Conservation (phyloP, 2,329 filamentous ascomycete genomes). For the Pseudocercospora macadamiae region DNA sequence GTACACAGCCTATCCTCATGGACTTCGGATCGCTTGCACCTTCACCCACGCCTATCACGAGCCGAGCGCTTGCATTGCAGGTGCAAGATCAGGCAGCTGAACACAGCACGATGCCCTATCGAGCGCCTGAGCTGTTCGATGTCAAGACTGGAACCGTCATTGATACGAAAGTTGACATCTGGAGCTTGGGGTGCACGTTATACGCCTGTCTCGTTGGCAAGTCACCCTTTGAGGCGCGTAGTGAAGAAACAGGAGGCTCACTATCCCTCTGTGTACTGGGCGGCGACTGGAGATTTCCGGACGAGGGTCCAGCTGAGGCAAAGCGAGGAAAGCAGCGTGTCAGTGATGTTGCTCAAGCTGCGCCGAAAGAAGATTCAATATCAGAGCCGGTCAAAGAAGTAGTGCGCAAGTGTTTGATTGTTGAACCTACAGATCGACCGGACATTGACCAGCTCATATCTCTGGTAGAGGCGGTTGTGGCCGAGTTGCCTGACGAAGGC, state of each 20-base stretch:
- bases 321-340: conserved; percentile 59
- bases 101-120: conserved; percentile 98
- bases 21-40: conserved; percentile 90
- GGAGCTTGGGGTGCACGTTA: conserved; percentile 95
- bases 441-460: conserved; percentile 82
- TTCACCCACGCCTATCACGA: conserved; percentile 86
- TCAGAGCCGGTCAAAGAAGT: conserved; percentile 84
- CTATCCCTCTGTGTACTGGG: conserved; percentile 89
- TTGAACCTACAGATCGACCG: conserved; percentile 85
- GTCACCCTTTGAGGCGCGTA: conserved; percentile 92
- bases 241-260: conserved; percentile 92
- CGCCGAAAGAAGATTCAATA: conserved; percentile 59
- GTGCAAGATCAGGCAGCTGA: conserved; percentile 94
- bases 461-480: conserved; percentile 75
- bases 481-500: conserved; percentile 62
- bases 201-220: conserved; percentile 97
- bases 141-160: conserved; percentile 90
- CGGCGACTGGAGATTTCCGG: conserved; percentile 95
- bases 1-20: conserved; percentile 90
- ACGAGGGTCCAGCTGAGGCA: conserved; percentile 69
- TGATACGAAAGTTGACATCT: conserved; percentile 97
- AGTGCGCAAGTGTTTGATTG: conserved; percentile 80
- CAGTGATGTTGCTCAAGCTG: conserved; percentile 32
- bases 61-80: conserved; percentile 83
- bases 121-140: conserved; percentile 95